A percentile compares a stretch with the other conserved stretches of the same genome.
Evolutionary conservation across 2,329 filamentous ascomycete species (phyloP).

Genomic region (Paecilomyces niveus): DNA sequence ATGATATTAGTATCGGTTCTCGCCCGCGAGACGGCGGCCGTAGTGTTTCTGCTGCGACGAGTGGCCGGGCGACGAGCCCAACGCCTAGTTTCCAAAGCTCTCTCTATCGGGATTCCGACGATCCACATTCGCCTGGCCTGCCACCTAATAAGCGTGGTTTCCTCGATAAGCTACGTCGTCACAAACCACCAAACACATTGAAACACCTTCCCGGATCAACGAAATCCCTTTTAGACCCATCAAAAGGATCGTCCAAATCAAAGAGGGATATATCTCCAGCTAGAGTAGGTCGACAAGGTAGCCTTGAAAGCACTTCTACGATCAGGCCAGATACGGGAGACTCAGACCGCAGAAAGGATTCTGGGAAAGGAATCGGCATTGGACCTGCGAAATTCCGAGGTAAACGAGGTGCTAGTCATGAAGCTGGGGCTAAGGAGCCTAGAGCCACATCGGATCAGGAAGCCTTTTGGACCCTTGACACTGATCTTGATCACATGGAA

Average conservation of each 20-base stretch:
- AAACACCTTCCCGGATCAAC: constrained; percentile 24
- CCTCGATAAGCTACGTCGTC: constrained; percentile 48
- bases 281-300: constrained; percentile 26
- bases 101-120: constrained; percentile 34
- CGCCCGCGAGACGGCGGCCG: constrained; percentile 44
- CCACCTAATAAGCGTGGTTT: constrained; percentile 40
- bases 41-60: constrained; percentile 39
- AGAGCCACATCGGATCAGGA: constrained; percentile 47
- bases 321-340: constrained; percentile 20
- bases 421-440: constrained; percentile 17
- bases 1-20: constrained; percentile 57
- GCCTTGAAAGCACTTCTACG: constrained; percentile 21
- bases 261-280: constrained; percentile 27
- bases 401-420: constrained; percentile 25
- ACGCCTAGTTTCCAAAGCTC: constrained; percentile 67
- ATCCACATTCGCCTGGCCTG: constrained; percentile 33
- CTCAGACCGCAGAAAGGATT: constrained; percentile 31
- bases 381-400: constrained; percentile 26
- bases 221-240: constrained; percentile 20
- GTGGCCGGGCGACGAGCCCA: constrained; percentile 68
- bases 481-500: constrained; percentile 82
- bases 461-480: constrained; percentile 72
- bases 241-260: constrained; percentile 17
- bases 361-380: constrained; percentile 25
- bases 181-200: constrained; percentile 32